A percentile compares a stretch with the other conserved stretches of the same genome.
These are phyloP conservation scores for Suillus plorans DNA, from an alignment of 768 basidiomycete species.

Conservation along the genomic window DNA sequence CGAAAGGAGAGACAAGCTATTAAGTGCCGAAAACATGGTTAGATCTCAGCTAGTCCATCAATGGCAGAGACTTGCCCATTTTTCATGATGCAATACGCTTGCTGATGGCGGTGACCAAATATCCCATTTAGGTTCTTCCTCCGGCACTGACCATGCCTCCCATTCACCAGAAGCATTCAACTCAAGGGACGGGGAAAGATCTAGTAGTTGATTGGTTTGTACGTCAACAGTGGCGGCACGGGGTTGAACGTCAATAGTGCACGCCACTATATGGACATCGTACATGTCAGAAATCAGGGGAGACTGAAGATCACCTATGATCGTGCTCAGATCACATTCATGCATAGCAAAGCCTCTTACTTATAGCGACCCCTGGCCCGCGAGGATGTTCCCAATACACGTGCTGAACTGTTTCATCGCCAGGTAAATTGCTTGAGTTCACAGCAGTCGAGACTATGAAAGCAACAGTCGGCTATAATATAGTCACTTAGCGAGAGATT, in stretches of 20 bases:
- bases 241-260: conserved; percentile 4
- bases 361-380: too few relatives aligned
- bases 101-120: conserved; percentile 9
- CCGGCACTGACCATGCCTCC: background rate
- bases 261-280: conserved; percentile 12
- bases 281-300: background rate
- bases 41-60: background rate
- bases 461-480: conserved; percentile 1
- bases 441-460: conserved; percentile 15
- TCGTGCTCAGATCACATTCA: background rate
- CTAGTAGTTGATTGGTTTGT: background rate
- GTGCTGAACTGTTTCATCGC: background rate
- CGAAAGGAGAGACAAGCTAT: conserved; percentile 3
- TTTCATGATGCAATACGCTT: background rate
- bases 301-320: background rate
- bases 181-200: background rate
- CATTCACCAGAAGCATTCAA: background rate
- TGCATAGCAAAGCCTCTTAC: background rate
- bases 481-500: background rate
- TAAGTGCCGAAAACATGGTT: too few relatives aligned
- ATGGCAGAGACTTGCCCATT: background rate
- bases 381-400: background rate
- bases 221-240: conserved; percentile 6
- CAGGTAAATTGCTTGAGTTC: conserved; percentile 3
- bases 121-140: conserved; percentile 5